Percentiles rank a stretch among this genome's conserved stretches.
Evolutionary conservation across 169 alveolate species (phyloP).

Genomic region (Besnoitia besnoiti): DNA sequence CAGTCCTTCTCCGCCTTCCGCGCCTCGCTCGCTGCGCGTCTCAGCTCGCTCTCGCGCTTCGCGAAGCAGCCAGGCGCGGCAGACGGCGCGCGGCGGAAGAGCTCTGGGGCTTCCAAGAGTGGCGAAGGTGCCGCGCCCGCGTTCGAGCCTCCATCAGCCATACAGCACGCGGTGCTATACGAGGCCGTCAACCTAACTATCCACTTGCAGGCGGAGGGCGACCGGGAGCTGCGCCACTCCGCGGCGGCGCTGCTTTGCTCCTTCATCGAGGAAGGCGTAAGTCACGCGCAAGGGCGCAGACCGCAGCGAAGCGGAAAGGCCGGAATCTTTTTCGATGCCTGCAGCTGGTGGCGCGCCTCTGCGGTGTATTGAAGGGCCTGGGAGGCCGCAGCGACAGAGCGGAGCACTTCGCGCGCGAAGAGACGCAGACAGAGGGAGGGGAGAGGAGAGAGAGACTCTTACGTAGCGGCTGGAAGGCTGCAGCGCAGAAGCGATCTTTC

Average conservation of each 20-base stretch:
- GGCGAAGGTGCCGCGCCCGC: background rate
- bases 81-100: background rate
- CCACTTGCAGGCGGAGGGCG: background rate
- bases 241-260: background rate
- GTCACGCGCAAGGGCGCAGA: background rate
- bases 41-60: background rate
- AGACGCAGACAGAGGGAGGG: background rate
- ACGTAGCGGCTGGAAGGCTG: too few relatives aligned
- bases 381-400: too few relatives aligned
- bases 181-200: background rate
- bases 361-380: too few relatives aligned
- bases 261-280: constrained; percentile 9
- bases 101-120: background rate
- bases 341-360: too few relatives aligned
- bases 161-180: background rate
- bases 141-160: background rate
- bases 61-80: background rate
- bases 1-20: constrained; percentile 18
- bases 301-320: background rate
- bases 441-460: background rate
- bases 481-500: too few relatives aligned
- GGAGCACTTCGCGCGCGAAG: background rate
- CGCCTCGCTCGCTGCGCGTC: background rate
- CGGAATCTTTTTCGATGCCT: too few relatives aligned
- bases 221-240: background rate